These are phyloP conservation scores for Zygoascus biomembranicola DNA, from an alignment of 805 yeast genomes.

Conservation along the genomic window DNA sequence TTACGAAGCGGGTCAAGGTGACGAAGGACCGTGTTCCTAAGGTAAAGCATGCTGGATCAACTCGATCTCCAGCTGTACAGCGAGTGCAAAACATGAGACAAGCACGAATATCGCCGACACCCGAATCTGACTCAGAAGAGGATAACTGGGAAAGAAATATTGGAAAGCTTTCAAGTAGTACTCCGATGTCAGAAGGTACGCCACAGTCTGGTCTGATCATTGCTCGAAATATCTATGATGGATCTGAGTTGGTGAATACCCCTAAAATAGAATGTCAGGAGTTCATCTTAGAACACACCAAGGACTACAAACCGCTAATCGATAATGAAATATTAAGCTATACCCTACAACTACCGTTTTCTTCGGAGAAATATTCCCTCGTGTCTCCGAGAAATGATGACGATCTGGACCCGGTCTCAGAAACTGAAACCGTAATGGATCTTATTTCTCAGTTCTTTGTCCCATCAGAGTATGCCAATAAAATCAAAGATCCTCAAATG, in stretches of 20 bases:
- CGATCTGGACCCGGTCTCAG: conserved; percentile 54
- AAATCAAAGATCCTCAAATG: conserved; percentile 23
- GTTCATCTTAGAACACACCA: not conserved
- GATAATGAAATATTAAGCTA: conserved; percentile 1
- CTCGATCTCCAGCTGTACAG: not conserved
- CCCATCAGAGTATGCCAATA: conserved; percentile 27
- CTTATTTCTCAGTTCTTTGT: conserved; percentile 33
- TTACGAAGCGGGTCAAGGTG: not conserved
- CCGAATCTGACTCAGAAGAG: not conserved
- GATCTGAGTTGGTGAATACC: not conserved
- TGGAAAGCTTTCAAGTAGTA: not conserved
- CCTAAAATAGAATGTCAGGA: not conserved
- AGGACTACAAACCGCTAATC: not conserved
- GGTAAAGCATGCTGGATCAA: not conserved
- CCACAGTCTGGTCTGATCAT: not conserved
- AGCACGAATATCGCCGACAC: not conserved
- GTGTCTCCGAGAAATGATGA: conserved; percentile 10
- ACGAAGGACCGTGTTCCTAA: not conserved
- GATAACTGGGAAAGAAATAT: not conserved
- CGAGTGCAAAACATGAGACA: not conserved
- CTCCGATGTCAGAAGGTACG: not conserved
- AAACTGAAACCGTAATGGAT: conserved; percentile 47
- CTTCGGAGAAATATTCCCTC: conserved; percentile 14
- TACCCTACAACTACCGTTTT: conserved; percentile 13
- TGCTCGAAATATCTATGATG: not conserved